A percentile compares a stretch with the other conserved stretches of the same genome.
Evolutionary conservation across 2,329 filamentous ascomycete species (phyloP).

Genomic region (Fonsecaea monophora): DNA sequence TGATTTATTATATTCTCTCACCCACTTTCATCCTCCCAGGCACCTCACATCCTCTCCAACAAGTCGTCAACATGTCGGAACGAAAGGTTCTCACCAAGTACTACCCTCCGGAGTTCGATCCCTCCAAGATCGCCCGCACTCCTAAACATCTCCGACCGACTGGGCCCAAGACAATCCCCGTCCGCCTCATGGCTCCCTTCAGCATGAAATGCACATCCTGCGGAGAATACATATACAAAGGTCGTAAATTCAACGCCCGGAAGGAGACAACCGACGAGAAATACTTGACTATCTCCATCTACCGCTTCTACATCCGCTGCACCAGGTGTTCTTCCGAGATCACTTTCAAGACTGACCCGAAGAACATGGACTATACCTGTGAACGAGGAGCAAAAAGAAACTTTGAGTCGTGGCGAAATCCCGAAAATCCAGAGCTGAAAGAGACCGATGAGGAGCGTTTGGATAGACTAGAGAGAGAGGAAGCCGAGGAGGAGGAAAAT

Average conservation of each 20-base stretch:
- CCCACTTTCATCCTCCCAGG: neutral
- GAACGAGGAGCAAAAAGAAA: conserved; percentile 87
- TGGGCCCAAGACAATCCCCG: conserved; percentile 82
- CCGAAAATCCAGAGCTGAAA: conserved; percentile 61
- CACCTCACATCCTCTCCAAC: neutral
- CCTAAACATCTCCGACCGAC: conserved; percentile 63
- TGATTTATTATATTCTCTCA: conserved; percentile 1
- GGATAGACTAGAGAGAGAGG: conserved; percentile 80
- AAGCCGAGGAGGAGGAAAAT: conserved; percentile 66
- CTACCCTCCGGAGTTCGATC: conserved; percentile 82
- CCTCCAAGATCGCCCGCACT: conserved; percentile 74
- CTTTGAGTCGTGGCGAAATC: conserved; percentile 86
- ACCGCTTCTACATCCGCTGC: conserved; percentile 88
- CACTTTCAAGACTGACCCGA: conserved; percentile 92
- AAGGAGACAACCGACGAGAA: conserved; percentile 92
- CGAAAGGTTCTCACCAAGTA: conserved; percentile 76
- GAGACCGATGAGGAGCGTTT: conserved; percentile 89
- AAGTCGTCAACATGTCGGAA: conserved; percentile 72
- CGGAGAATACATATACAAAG: conserved; percentile 88
- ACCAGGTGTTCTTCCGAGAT: conserved; percentile 86
- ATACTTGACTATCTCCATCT: conserved; percentile 87
- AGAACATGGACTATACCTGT: conserved; percentile 87
- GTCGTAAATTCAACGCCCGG: conserved; percentile 91
- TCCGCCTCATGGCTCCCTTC: conserved; percentile 90
- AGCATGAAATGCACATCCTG: conserved; percentile 74